These are phyloP conservation scores for Eimeria maxima DNA, from an alignment of 169 alveolate genomes.

Conservation along the genomic window DNA sequence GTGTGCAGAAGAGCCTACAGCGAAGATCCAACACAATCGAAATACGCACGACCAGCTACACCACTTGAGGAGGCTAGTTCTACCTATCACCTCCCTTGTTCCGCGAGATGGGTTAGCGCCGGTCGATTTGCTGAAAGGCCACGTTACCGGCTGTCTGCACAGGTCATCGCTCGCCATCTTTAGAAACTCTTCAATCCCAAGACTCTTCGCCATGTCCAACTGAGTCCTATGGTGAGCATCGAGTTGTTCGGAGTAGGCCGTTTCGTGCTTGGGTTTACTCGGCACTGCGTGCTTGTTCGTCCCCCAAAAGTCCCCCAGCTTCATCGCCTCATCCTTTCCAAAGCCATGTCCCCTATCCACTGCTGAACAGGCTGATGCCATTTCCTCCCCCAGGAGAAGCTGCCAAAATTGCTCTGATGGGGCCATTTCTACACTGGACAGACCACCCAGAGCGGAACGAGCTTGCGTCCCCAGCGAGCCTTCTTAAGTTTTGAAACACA, in stretches of 20 bases:
- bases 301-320: neutral
- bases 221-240: neutral
- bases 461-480: neutral
- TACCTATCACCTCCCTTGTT: neutral
- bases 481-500: neutral
- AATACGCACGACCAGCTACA: neutral
- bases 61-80: neutral
- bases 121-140: neutral
- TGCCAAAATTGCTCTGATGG: conserved; percentile 43
- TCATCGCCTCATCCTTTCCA: neutral
- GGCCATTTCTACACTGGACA: neutral
- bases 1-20: conserved; percentile 56
- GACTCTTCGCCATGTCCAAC: neutral
- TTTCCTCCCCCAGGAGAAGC: conserved; percentile 55
- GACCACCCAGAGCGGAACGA: neutral
- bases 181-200: conserved; percentile 26
- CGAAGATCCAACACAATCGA: neutral
- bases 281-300: neutral
- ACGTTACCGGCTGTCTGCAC: conserved; percentile 56
- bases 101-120: neutral
- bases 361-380: neutral
- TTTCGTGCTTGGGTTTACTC: neutral
- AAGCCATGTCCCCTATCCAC: neutral
- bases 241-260: neutral
- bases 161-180: conserved; percentile 63